These are phyloP conservation scores for Sphenostylis stenocarpa DNA, from an alignment of 306 rosid species.

Conservation along the genomic window DNA sequence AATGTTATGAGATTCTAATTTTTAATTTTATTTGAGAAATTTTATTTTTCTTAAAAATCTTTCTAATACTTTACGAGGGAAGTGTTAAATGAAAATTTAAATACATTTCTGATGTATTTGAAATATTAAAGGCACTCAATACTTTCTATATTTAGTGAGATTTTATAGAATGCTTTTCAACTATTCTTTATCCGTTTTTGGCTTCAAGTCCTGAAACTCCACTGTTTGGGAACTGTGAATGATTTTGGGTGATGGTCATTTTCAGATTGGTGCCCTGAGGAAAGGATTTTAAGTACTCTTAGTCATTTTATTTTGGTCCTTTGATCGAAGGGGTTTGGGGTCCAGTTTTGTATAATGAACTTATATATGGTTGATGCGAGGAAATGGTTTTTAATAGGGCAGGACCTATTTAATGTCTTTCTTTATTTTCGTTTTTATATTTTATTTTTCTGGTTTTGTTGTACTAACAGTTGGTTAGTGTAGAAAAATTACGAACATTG, in stretches of 20 bases:
- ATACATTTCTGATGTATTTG: neutral
- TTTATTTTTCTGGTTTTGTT: too few species aligned
- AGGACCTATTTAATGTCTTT: neutral
- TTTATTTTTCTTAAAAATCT: too few species aligned
- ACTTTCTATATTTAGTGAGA: neutral
- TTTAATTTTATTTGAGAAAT: too few species aligned
- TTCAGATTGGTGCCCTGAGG: neutral
- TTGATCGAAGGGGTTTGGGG: conserved; percentile 2
- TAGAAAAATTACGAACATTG: neutral
- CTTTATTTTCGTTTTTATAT: too few species aligned
- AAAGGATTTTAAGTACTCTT: neutral
- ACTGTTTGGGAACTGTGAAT: neutral
- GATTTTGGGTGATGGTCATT: neutral
- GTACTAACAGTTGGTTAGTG: too few species aligned
- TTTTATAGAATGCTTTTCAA: neutral
- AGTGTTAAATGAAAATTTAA: neutral
- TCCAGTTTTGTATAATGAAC: neutral
- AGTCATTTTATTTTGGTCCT: neutral
- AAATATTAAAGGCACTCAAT: neutral
- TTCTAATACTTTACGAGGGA: too few species aligned
- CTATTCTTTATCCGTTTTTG: neutral
- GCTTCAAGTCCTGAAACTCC: neutral
- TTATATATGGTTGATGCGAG: neutral
- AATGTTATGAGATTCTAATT: neutral
- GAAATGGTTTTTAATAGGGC: neutral